Evolutionary conservation across 1,284 basidiomycete genomes (phyloP), one percentile per base, ranked within the genome.

Genomic region (Fistulinella staudtii): DNA sequence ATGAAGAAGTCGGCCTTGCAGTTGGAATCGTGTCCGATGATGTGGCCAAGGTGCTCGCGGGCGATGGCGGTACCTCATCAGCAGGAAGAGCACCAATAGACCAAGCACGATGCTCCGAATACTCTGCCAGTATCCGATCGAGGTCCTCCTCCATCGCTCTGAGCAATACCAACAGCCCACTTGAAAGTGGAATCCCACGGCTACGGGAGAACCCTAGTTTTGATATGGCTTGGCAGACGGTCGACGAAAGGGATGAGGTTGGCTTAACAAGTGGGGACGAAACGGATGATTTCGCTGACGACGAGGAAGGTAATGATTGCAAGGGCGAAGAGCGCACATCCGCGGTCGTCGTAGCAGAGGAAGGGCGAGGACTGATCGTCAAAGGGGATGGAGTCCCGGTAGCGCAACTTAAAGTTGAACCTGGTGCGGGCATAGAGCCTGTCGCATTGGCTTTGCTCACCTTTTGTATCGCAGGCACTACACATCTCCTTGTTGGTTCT

Each of bases 401-500:
- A 35, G 62, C 69, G 3, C 76, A 82, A 40, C 69, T 90, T 11
- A 74, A 80, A 43, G 77, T 85, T 29, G 76, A 80, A 45, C 72
- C 80, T 59, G 88, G 87, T 89, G 55, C 51, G 78, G 65, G 10
- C 14, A n/a, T 29, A 6, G 17, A 30, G 36, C n/a, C 27, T n/a
- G 27, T 15, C 31, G 3, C 25, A 35, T 10, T 2, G 7, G 5
- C 11, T 9, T 27, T 22, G 10, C 18, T 13, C 11, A 15, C 8
- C n/a, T 50, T 13, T 27, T 8, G 38, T 31, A 24, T 11, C 24
- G 11, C 33, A 92, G 92, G 85, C 28, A 91, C 90, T 17, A 96
- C 93, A 0, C 93, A 96, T 71, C 75, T 96, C 39, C 74, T 95
- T 36, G 78, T 96, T 40, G 80, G 86, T 15, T 81, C 82, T 14